Evolutionary conservation across 352 stramenopile genomes (phyloP), one percentile per base, ranked within the genome.

Genomic region (Globisporangium camurandrum): DNA sequence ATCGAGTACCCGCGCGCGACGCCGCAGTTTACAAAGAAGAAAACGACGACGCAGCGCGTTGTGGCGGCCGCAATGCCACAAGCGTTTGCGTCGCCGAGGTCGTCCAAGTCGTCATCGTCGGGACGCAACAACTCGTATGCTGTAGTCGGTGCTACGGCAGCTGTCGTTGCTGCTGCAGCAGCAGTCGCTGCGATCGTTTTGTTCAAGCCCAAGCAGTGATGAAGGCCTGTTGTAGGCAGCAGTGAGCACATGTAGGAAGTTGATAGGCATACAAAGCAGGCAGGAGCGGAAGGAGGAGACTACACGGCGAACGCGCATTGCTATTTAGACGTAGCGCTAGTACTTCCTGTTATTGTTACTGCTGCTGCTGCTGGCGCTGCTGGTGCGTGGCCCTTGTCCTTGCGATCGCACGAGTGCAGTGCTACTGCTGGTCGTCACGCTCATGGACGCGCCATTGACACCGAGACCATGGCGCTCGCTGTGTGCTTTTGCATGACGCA

Each of bases 11-110:
- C 79, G 37, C 66, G 71, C 28, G 49, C 66, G 22, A 71, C 56
- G 6, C 67, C 66, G 36, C 79, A 88, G 57, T 88, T 86, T 49
- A 78, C 59, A 42, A 90, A 90, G 71, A 86, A 86, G 64, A 28
- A 27, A 16, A 17, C 26, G 14, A 38, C 20, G 30, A 1, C 66
- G 45, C 51, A 68, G 45, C 51, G 66, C 26, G 54, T 67, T 41
- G 45, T 84, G 28, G 47, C 64, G 16, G 54, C 84, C 16, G 58
- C 37, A 12, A n/a, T n/a, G n/a, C n/a, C n/a, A n/a, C n/a, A n/a
- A n/a, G n/a, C n/a, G n/a, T n/a, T n/a, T n/a, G n/a, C n/a, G n/a
- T n/a, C n/a, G n/a, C n/a, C n/a, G n/a, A n/a, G n/a, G n/a, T n/a
- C n/a, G n/a, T n/a, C n/a, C n/a, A n/a, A n/a, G n/a, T n/a, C n/a